phyloP scores from a whole-genome alignment of 805 yeast genomes.

The Ogataea pignaliae region DNA sequence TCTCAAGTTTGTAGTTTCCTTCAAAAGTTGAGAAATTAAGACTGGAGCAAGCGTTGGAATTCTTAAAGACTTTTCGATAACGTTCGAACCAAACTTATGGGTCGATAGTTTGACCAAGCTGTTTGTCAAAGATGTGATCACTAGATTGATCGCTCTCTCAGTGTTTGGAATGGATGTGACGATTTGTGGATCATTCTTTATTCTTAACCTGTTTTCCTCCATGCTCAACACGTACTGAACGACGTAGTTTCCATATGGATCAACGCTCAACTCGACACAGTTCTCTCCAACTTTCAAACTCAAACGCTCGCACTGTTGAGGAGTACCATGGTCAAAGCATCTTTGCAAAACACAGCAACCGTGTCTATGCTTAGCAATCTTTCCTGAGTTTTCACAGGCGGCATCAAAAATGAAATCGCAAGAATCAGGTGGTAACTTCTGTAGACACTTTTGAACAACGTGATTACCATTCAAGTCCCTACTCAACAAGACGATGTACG shows the following conservation, averaged over 20 bases:
- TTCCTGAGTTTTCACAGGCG: constrained; percentile 65
- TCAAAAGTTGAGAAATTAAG: constrained; percentile 41
- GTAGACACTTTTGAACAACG: constrained; percentile 89
- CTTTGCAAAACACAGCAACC: constrained; percentile 97
- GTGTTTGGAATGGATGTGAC: constrained; percentile 25
- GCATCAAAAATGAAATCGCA: constrained; percentile 89
- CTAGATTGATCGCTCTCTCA: constrained; percentile 25
- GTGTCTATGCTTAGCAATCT: constrained; percentile 91
- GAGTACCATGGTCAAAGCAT: constrained; percentile 85
- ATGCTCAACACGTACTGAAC: constrained; percentile 77
- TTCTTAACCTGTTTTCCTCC: constrained; percentile 32
- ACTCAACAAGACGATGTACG: constrained; percentile 74
- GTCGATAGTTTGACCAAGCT: constrained; percentile 39
- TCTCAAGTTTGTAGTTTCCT: constrained; percentile 30
- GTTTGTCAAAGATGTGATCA: constrained; percentile 26
- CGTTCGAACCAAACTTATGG: constrained; percentile 59
- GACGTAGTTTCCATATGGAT: constrained; percentile 96
- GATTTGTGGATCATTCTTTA: constrained; percentile 23
- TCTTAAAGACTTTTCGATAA: constrained; percentile 52
- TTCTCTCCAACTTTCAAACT: constrained; percentile 63
- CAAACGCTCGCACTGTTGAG: constrained; percentile 62
- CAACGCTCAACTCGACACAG: constrained; percentile 69
- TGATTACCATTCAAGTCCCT: constrained; percentile 95
- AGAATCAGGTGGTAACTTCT: constrained; percentile 60
- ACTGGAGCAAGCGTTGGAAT: constrained; percentile 41